Base-by-base conservation (phyloP, 2,329 filamentous ascomycete genomes). In the Botryotinia narcissicola region DNA sequence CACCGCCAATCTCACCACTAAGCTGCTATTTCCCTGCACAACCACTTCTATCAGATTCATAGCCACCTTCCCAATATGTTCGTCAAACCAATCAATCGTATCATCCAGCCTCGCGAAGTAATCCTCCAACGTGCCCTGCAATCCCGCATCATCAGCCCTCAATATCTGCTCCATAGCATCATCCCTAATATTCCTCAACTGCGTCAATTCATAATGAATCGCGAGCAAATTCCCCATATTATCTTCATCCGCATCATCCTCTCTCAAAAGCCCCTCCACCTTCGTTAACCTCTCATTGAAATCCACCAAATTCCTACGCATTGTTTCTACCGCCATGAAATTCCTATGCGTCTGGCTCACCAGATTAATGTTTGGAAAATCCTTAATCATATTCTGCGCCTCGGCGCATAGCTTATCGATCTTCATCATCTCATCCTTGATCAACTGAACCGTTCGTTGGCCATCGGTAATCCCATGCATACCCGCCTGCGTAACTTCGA, bases 401-500 rank as follows among this genome's bases (percentile, higher is more conserved):
- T 99, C 97, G 76, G 95, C 94, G 85, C 96, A 99, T 76, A 99
- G 89, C 84, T 93, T 94, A 85, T 99, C 96, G 80, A 99, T 98
- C 84, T 95, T 97, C 87, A 97, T 94, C 90, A 99, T 96, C 85
- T 99, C 96, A 78, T 98, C 95, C 83, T 97, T 97, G 84, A 98
- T 98, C 79, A 92, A 89, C 81, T 93, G 92, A 51, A 99, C 93
- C 75, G 93, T 93, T 82, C 95, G 93, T 83, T 98, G 95, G 73
- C 95, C 95, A 81, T 98, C 94, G 62, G 89, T 90, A 77, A 99
- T 91, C 75, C 93, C 93, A 77, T 86, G 92, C 91, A 99, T 97
- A 82, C 96, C 96, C 78, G 92, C 89, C 84, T 98, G 95, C 18
- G 96, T 98, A 72, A 95, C 92, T 84, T 97, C 93, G 73, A 99